These are phyloP conservation scores for Aphanomyces astaci DNA, from an alignment of 352 stramenopile species.

Conservation along the genomic window DNA sequence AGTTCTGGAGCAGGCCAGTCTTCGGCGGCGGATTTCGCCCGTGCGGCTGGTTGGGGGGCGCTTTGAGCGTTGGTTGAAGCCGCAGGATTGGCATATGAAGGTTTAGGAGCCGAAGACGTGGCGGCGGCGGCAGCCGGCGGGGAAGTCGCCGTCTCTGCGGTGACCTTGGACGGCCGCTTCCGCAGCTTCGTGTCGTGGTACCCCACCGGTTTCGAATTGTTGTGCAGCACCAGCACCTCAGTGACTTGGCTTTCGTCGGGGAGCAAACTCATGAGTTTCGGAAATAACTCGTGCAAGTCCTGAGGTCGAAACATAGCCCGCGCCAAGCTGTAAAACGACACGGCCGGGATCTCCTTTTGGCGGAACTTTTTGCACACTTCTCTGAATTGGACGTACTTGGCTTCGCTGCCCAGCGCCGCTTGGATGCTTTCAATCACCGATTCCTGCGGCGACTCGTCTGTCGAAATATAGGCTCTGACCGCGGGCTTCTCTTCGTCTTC, in stretches of 20 bases:
- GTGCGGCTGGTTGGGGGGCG: slow-evolving; percentile 39
- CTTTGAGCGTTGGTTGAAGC: too few species aligned
- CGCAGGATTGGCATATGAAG: background rate
- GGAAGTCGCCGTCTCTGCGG: background rate
- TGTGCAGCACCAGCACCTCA: slow-evolving; percentile 19
- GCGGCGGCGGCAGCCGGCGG: background rate
- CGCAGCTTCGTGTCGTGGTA: background rate
- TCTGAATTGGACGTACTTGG: slow-evolving; percentile 78
- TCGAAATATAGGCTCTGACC: too few species aligned
- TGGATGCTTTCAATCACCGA: slow-evolving; percentile 73
- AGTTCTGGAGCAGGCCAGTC: slow-evolving; percentile 5
- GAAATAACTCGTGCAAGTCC: slow-evolving; percentile 69
- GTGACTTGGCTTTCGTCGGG: slow-evolving; percentile 14
- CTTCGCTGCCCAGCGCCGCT: slow-evolving; percentile 61
- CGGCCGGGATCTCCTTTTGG: slow-evolving; percentile 41
- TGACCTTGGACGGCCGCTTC: background rate
- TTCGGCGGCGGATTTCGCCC: slow-evolving; percentile 25
- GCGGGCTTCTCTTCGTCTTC: slow-evolving; percentile 23
- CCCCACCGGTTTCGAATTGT: background rate
- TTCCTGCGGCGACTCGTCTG: slow-evolving; percentile 51
- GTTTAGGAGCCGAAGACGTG: too few species aligned
- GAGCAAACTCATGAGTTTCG: slow-evolving; percentile 48
- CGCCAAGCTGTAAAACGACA: slow-evolving; percentile 69
- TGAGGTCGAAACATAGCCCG: slow-evolving; percentile 44
- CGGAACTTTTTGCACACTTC: slow-evolving; percentile 70